These are phyloP conservation scores for Lanmaoa rubissima DNA, from an alignment of 768 basidiomycete genomes.

Conservation along the genomic window DNA sequence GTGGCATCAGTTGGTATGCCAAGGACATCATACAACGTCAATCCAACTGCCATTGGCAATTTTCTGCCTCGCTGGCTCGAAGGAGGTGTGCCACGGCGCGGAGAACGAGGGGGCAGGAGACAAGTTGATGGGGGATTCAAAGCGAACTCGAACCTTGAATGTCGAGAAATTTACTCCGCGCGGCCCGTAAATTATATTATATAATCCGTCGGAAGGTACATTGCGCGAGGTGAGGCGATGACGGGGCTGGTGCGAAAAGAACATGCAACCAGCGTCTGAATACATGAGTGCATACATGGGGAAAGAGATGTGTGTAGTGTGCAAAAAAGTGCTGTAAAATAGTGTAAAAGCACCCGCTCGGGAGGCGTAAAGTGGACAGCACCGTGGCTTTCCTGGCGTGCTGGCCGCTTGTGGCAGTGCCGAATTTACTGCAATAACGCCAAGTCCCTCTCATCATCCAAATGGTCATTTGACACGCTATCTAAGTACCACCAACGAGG, in stretches of 20 bases:
- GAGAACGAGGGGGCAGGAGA: background rate
- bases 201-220: background rate
- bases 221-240: background rate
- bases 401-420: background rate
- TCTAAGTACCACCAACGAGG: background rate
- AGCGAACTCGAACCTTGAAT: background rate
- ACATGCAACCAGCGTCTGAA: background rate
- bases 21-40: slow-evolving; percentile 44
- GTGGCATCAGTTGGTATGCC: slow-evolving; percentile 44
- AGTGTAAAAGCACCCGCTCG: background rate
- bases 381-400: too few relatives aligned
- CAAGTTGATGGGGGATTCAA: background rate
- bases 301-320: background rate
- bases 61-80: background rate
- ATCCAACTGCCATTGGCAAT: slow-evolving; percentile 29
- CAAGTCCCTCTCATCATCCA: too few relatives aligned
- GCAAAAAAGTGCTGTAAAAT: background rate
- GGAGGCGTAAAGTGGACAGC: background rate
- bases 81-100: background rate
- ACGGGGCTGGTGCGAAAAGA: background rate
- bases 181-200: background rate
- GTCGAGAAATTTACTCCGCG: background rate
- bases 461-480: too few relatives aligned
- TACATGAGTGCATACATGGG: background rate
- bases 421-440: too few relatives aligned